These are phyloP conservation scores for Blastobotrys apis DNA, from an alignment of 1,139 yeast genomes.

Conservation along the genomic window DNA sequence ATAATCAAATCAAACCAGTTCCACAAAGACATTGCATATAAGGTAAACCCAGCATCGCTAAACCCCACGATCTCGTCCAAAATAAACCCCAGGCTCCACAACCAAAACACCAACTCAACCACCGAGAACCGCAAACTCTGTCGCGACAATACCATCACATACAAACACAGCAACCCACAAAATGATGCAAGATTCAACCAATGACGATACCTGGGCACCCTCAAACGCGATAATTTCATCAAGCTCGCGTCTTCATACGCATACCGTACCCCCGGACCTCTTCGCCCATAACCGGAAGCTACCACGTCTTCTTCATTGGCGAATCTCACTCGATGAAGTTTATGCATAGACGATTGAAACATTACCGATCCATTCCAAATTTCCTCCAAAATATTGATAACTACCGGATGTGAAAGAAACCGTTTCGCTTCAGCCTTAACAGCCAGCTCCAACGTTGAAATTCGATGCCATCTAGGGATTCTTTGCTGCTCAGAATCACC, in stretches of 20 bases:
- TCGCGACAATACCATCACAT: slow-evolving; percentile 31
- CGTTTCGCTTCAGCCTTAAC: slow-evolving; percentile 52
- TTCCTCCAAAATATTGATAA: slow-evolving; percentile 47
- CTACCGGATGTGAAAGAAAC: slow-evolving; percentile 54
- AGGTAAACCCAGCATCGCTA: slow-evolving; percentile 36
- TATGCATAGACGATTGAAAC: slow-evolving; percentile 39
- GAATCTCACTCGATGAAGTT: slow-evolving; percentile 34
- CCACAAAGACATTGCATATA: slow-evolving; percentile 40
- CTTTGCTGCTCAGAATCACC: slow-evolving; percentile 24
- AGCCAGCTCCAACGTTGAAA: slow-evolving; percentile 53
- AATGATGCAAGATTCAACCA: slow-evolving; percentile 41
- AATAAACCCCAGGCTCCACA: slow-evolving; percentile 39
- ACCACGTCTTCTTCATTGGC: slow-evolving; percentile 29
- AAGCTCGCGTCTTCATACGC: slow-evolving; percentile 36
- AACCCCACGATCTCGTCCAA: slow-evolving; percentile 38
- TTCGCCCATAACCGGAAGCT: slow-evolving; percentile 29
- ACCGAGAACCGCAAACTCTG: slow-evolving; percentile 21
- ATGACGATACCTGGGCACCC: slow-evolving; percentile 41
- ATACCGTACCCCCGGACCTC: slow-evolving; percentile 39
- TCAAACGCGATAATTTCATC: slow-evolving; percentile 36
- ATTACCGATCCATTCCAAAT: slow-evolving; percentile 52
- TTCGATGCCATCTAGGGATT: slow-evolving; percentile 45
- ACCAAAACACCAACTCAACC: slow-evolving; percentile 32
- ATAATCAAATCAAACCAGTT: slow-evolving; percentile 37
- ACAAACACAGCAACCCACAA: slow-evolving; percentile 33